Evolutionary conservation across 352 stramenopile genomes (phyloP).

Genomic region (Globisporangium cederbergense): DNA sequence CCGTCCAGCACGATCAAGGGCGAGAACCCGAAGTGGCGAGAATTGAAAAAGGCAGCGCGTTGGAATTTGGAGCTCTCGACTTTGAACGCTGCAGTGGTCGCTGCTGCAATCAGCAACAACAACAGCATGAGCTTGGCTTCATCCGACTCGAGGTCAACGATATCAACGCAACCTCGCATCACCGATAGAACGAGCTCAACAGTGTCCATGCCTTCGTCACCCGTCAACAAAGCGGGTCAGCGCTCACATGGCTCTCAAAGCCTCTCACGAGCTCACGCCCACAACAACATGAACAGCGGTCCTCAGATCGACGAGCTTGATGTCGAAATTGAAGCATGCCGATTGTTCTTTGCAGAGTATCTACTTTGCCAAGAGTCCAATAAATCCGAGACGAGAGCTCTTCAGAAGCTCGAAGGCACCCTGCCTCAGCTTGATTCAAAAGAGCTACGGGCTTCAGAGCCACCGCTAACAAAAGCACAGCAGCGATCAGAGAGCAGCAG

Average conservation of each 20-base stretch:
- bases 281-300: slow-evolving; percentile 12
- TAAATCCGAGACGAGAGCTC: slow-evolving; percentile 16
- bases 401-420: not conserved
- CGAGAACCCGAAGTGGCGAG: slow-evolving; percentile 66
- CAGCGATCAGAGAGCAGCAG: slow-evolving; percentile 10
- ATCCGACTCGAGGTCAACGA: slow-evolving; percentile 55
- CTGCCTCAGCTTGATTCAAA: slow-evolving; percentile 3
- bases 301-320: slow-evolving; percentile 61
- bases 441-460: not conserved
- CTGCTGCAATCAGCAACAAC: slow-evolving; percentile 18
- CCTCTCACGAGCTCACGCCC: slow-evolving; percentile 15
- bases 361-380: slow-evolving; percentile 53
- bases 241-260: slow-evolving; percentile 21
- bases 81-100: slow-evolving; percentile 23
- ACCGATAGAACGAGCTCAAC: slow-evolving; percentile 34
- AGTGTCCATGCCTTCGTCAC: slow-evolving; percentile 23
- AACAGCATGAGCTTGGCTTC: slow-evolving; percentile 5
- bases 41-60: slow-evolving; percentile 60
- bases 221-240: slow-evolving; percentile 16
- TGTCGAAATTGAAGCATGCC: slow-evolving; percentile 77
- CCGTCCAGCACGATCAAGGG: slow-evolving; percentile 45
- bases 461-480: not conserved
- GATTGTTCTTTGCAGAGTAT: slow-evolving; percentile 87
- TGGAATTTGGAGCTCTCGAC: slow-evolving; percentile 35
- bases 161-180: slow-evolving; percentile 34